These are phyloP conservation scores for Leptographium radiaticola DNA, from an alignment of 2,329 filamentous ascomycete genomes.

Conservation along the genomic window DNA sequence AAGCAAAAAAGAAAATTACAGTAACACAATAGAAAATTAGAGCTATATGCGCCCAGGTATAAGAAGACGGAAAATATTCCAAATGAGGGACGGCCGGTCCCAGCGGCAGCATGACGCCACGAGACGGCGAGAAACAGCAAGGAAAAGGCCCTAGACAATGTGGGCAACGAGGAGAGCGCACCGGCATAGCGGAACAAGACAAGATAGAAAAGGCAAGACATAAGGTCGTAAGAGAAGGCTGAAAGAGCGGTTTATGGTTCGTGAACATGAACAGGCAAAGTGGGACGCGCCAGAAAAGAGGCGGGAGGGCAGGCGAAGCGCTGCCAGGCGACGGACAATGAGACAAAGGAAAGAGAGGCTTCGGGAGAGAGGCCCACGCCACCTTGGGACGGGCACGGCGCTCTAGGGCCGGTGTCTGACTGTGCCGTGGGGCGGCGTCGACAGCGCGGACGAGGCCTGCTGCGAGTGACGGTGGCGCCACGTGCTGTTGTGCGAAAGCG, in stretches of 20 bases:
- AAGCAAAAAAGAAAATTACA: not conserved
- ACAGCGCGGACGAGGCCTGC: conserved; percentile 1
- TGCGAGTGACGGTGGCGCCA: conserved; percentile 11
- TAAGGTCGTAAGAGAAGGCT: conserved; percentile 1
- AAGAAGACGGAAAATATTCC: not conserved
- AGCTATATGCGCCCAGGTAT: conserved; percentile 1
- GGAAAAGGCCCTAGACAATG: not conserved
- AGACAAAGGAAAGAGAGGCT: not conserved
- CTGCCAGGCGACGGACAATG: not conserved
- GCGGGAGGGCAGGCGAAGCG: not conserved
- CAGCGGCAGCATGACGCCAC: not conserved
- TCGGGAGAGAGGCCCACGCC: not conserved
- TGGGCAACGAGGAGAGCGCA: not conserved
- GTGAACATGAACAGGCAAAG: not conserved
- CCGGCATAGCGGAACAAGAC: not conserved
- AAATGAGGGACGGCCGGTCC: not conserved
- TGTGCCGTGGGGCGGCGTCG: conserved; percentile 9
- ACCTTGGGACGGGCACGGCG: not conserved
- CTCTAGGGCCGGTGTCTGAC: conserved; percentile 5
- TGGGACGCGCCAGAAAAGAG: not conserved
- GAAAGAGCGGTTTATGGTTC: not conserved
- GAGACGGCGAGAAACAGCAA: not conserved
- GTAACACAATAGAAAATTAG: not conserved
- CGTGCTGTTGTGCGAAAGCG: conserved; percentile 26
- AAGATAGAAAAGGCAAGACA: not conserved